phyloP scores from a whole-genome alignment of 2,329 filamentous ascomycete genomes.

The Colletotrichum sp. region DNA sequence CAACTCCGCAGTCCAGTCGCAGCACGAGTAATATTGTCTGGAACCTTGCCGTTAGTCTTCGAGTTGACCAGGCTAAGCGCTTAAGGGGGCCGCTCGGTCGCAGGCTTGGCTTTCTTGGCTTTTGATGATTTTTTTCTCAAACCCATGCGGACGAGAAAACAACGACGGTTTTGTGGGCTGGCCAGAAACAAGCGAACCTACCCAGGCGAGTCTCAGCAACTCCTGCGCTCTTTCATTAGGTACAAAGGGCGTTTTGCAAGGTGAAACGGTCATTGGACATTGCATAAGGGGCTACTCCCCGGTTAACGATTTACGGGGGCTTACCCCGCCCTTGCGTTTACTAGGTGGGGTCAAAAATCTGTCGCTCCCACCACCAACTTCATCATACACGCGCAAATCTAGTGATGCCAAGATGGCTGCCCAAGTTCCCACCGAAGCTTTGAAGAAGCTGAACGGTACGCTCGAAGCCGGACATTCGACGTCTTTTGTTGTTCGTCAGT shows the following conservation, averaged over 20 bases:
- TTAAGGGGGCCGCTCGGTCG: neutral
- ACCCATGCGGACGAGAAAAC: neutral
- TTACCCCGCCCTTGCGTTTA: constrained; percentile 21
- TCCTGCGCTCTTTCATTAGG: neutral
- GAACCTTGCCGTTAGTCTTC: constrained; percentile 8
- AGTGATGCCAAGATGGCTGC: constrained; percentile 42
- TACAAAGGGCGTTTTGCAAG: neutral
- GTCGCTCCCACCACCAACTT: constrained; percentile 16
- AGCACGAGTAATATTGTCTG: constrained; percentile 3
- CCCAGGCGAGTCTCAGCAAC: neutral
- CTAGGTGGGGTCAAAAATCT: constrained; percentile 21
- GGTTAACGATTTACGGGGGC: constrained; percentile 16
- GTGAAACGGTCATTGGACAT: constrained; percentile 5
- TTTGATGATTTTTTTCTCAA: neutral
- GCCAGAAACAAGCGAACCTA: neutral
- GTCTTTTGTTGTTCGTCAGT: neutral
- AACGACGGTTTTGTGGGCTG: neutral
- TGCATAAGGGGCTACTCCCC: constrained; percentile 8
- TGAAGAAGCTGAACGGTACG: constrained; percentile 47
- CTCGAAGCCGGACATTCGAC: neutral
- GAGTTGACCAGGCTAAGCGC: neutral
- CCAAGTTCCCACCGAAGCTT: constrained; percentile 46
- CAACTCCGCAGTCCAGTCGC: constrained; percentile 3
- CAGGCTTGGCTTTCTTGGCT: neutral
- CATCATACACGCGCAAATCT: constrained; percentile 10